Evolutionary conservation across 1,284 basidiomycete species (phyloP), one percentile per base, ranked within the genome.

Genomic region (Phellopilus nigrolimitatus): DNA sequence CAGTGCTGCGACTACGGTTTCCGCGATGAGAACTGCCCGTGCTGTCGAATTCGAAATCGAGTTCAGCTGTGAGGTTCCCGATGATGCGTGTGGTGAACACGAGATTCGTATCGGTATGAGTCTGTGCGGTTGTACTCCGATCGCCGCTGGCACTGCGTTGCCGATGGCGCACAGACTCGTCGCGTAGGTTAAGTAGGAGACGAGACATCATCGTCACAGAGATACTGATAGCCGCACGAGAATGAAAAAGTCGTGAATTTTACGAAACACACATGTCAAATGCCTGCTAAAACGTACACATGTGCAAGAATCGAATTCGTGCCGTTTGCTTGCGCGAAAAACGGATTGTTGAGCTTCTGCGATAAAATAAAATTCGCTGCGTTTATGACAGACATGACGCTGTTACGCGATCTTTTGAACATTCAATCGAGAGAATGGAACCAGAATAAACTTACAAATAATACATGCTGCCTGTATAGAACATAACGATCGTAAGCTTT

Each of bases 71-170:
- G 15, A 55, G 38, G 37, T 51, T 55, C 19, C 53, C 53, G 25
- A 55, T 24, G 25, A 55, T 50, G 28, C 53, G 53, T 17, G 53
- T 50, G 21, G 49, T 51, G 44, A 55, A 55, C 27, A 55, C 25
- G 33, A 55, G 53, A 28, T 51, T 45, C 24, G 53, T 47, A 30
- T 55, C 53, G 9, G 53, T 55, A 15, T 47, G 36, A 12, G 53
- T 51, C 43, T 36, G 43, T 15, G 43, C 43, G 10, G 47, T 38
- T 28, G n/a, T 27, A 2, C 41, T 12, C 17, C 25, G 39, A 9
- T 40, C 8, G 19, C 46, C 46, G 6, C 31, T 22, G 9, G 41
- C 24, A 13, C 19, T 40, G 13, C 38, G 27, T 6, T 27, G 36
- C 15, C 47, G 27, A 12, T 36, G 30, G 4, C 41, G 42, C 13